Evolutionary conservation across 2,329 filamentous ascomycete genomes (phyloP).

Genomic region (Talaromyces sp.): DNA sequence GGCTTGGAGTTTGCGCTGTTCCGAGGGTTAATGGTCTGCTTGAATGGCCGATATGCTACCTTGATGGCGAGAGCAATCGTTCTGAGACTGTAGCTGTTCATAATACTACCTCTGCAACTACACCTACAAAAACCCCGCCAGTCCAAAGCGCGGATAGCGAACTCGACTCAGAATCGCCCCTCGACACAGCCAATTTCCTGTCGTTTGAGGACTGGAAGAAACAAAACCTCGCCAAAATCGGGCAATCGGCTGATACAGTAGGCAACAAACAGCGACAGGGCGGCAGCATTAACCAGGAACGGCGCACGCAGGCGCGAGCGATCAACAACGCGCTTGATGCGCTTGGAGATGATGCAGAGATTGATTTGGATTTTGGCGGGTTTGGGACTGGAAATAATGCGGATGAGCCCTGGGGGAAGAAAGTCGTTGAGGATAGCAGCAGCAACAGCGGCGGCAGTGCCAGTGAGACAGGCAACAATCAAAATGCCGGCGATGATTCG

Average conservation of each 20-base stretch:
- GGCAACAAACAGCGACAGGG: constrained; percentile 52
- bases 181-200: constrained; percentile 77
- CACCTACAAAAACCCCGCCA: not conserved
- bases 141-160: constrained; percentile 31
- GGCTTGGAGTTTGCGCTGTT: not conserved
- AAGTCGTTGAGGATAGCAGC: constrained; percentile 20
- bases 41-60: constrained; percentile 5
- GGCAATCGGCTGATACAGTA: constrained; percentile 67
- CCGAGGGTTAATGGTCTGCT: not conserved
- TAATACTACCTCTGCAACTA: constrained; percentile 3
- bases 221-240: constrained; percentile 78
- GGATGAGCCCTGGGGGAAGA: constrained; percentile 25
- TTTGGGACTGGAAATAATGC: constrained; percentile 46
- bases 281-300: constrained; percentile 44
- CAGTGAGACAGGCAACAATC: constrained; percentile 15
- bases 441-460: constrained; percentile 11
- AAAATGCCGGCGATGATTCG: constrained; percentile 15
- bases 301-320: constrained; percentile 45
- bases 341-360: constrained; percentile 82
- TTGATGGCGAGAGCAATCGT: not conserved
- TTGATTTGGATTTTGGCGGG: constrained; percentile 64
- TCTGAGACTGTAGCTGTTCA: not conserved
- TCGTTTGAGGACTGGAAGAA: constrained; percentile 99
- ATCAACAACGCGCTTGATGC: constrained; percentile 67
- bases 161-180: constrained; percentile 57